These are phyloP conservation scores for Sarocladium kiliense DNA, from an alignment of 2,329 filamentous ascomycete species.

Conservation along the genomic window DNA sequence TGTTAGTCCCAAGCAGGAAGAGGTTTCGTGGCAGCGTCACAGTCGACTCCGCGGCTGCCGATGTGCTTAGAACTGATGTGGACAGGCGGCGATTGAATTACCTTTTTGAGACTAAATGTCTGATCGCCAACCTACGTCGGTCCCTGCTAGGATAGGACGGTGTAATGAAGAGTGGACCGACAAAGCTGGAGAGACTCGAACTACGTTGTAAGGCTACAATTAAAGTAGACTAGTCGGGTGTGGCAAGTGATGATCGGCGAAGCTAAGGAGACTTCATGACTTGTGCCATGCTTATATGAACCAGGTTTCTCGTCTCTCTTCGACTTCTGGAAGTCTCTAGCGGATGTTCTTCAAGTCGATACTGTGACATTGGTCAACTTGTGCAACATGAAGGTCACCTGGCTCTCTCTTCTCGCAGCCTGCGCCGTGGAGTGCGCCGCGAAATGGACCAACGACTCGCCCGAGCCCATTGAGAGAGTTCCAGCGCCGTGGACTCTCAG, in stretches of 20 bases:
- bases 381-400: not conserved
- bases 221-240: not conserved
- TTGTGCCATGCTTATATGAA: too few species aligned
- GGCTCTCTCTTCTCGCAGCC: not conserved
- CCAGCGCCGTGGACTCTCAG: slow-evolving; percentile 16
- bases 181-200: too few species aligned
- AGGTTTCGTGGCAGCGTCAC: too few species aligned
- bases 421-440: not conserved
- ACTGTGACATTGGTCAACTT: not conserved
- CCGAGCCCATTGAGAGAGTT: slow-evolving; percentile 11
- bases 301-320: not conserved
- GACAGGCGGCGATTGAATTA: slow-evolving; percentile 1
- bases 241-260: not conserved
- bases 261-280: too few species aligned
- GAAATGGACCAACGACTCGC: slow-evolving; percentile 13
- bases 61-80: not conserved
- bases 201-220: too few species aligned
- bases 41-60: too few species aligned
- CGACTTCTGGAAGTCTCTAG: not conserved
- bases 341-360: too few species aligned
- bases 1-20: too few species aligned
- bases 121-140: not conserved
- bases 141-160: not conserved
- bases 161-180: not conserved
- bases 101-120: not conserved